Evolutionary conservation across 2,329 filamentous ascomycete species (phyloP).

Genomic region (Ceratocystis albifundus): DNA sequence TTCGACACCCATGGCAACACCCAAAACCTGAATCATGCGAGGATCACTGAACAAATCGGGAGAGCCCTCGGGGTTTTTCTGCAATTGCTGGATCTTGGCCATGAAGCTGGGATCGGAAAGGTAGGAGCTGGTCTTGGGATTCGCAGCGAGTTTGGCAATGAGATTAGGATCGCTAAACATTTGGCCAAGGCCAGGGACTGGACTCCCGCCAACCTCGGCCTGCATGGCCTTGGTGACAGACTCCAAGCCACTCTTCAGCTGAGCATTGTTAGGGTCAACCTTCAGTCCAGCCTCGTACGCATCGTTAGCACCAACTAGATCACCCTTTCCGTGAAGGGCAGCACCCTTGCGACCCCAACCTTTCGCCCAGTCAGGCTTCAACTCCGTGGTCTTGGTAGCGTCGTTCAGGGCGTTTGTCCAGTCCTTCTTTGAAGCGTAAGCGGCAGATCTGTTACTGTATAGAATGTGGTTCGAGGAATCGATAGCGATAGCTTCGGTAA

Average conservation of each 20-base stretch:
- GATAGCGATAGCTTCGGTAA: constrained; percentile 81
- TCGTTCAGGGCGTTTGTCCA: constrained; percentile 77
- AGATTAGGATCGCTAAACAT: constrained; percentile 93
- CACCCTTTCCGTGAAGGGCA: constrained; percentile 75
- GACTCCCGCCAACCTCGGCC: constrained; percentile 35
- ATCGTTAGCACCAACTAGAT: constrained; percentile 73
- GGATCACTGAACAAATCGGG: constrained; percentile 79
- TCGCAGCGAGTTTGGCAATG: constrained; percentile 77
- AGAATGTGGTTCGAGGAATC: constrained; percentile 90
- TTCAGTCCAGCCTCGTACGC: constrained; percentile 93
- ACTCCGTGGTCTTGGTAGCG: constrained; percentile 81
- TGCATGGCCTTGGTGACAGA: constrained; percentile 83
- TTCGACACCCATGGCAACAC: constrained; percentile 85
- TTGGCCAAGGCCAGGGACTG: constrained; percentile 64
- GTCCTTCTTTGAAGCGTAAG: constrained; percentile 77
- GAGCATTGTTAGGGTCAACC: constrained; percentile 79
- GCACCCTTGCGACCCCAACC: constrained; percentile 90
- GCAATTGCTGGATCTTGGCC: constrained; percentile 70
- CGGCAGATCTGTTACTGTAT: constrained; percentile 90
- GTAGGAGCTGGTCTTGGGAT: constrained; percentile 80
- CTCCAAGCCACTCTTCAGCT: constrained; percentile 78
- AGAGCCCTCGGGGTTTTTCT: constrained; percentile 67
- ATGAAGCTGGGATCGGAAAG: constrained; percentile 82
- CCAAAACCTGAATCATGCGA: constrained; percentile 84
- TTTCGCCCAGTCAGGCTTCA: constrained; percentile 98